These are phyloP conservation scores for Annulohypoxylon nitens DNA, from an alignment of 495 filamentous ascomycete species.

Conservation along the genomic window DNA sequence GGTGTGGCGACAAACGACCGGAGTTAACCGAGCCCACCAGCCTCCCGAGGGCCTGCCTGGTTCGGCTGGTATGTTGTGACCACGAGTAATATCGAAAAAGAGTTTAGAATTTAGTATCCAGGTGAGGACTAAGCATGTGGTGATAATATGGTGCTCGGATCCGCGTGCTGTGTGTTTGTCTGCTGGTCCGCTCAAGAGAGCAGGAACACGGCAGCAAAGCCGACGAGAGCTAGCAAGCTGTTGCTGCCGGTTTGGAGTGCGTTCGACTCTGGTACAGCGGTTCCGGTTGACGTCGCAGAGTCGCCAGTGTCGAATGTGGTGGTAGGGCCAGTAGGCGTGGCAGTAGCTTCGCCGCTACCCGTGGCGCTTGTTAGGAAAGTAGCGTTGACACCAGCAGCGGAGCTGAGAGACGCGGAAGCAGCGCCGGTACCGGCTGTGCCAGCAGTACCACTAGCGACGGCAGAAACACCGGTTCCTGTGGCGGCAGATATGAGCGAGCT, in stretches of 20 bases:
- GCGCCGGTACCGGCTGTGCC: slow-evolving; percentile 20
- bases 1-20: slow-evolving; percentile 19
- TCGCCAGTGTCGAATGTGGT: slow-evolving; percentile 40
- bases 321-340: slow-evolving; percentile 44
- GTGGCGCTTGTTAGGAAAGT: slow-evolving; percentile 26
- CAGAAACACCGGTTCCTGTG: slow-evolving; percentile 5
- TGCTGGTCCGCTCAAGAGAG: slow-evolving; percentile 18
- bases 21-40: slow-evolving; percentile 28
- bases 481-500: background rate
- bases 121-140: background rate
- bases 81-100: slow-evolving; percentile 19
- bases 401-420: slow-evolving; percentile 29
- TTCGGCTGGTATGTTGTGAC: slow-evolving; percentile 21
- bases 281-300: slow-evolving; percentile 25
- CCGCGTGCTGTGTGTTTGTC: background rate
- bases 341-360: slow-evolving; percentile 36
- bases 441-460: slow-evolving; percentile 4
- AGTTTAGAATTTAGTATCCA: background rate
- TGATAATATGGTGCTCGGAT: background rate
- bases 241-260: slow-evolving; percentile 30
- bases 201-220: slow-evolving; percentile 27
- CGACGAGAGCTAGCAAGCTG: slow-evolving; percentile 41
- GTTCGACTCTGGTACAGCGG: slow-evolving; percentile 25
- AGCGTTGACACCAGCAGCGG: slow-evolving; percentile 17
- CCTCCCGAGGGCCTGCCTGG: slow-evolving; percentile 42